These are phyloP conservation scores for Cryptococcus jaspeensis DNA, from an alignment of 1,284 basidiomycete genomes.

Conservation along the genomic window DNA sequence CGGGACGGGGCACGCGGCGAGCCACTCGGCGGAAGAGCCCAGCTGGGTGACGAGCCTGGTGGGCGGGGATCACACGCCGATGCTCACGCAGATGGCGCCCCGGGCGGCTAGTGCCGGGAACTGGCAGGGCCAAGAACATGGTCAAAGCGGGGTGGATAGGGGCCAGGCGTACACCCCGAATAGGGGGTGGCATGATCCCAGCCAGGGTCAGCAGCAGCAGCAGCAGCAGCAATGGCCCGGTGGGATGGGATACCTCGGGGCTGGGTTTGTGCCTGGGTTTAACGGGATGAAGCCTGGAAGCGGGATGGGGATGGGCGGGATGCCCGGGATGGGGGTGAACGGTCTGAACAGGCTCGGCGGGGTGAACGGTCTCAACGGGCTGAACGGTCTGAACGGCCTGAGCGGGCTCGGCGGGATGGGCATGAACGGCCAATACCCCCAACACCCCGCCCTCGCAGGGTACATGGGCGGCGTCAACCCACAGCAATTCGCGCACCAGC, in stretches of 20 bases:
- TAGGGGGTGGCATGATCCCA: too few species aligned
- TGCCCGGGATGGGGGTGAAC: not conserved
- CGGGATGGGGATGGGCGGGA: not conserved
- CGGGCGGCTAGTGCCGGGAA: slow-evolving; percentile 11
- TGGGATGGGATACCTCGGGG: not conserved
- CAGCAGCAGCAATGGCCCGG: not conserved
- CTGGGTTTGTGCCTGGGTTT: not conserved
- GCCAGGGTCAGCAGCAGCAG: not conserved
- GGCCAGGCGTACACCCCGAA: too few species aligned
- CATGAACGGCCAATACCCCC: too few species aligned
- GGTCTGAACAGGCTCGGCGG: not conserved
- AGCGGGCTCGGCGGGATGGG: not conserved
- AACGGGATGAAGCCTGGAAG: slow-evolving; percentile 5
- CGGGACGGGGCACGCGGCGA: not conserved
- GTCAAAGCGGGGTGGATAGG: slow-evolving; percentile 1
- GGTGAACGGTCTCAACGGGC: not conserved
- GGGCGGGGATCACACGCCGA: slow-evolving; percentile 34
- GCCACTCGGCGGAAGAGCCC: slow-evolving; percentile 31
- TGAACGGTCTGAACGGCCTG: not conserved
- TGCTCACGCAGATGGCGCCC: slow-evolving; percentile 10
- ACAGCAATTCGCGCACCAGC: slow-evolving; percentile 10
- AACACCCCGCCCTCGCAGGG: slow-evolving; percentile 11
- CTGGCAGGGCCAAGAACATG: slow-evolving; percentile 20
- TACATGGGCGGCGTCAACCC: too few species aligned
- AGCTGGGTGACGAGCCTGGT: slow-evolving; percentile 48